Evolutionary conservation across 176 grass and related monocot genomes (phyloP).

Genomic region (Alloteropsis semialata): DNA sequence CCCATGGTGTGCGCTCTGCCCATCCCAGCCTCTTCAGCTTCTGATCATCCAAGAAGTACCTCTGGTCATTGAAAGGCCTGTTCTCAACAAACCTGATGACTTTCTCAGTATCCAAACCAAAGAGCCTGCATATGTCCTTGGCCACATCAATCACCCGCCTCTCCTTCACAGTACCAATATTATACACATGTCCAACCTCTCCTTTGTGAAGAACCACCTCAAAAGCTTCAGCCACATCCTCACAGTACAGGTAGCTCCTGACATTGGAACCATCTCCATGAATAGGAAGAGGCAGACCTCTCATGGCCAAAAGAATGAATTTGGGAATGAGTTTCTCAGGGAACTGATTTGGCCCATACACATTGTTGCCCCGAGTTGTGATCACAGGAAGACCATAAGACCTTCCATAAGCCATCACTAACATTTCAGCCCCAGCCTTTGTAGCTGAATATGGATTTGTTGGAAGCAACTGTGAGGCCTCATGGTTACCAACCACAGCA

Average conservation of each 20-base stretch:
- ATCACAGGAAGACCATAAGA: constrained; percentile 81
- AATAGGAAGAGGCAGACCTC: constrained; percentile 61
- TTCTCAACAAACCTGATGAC: constrained; percentile 64
- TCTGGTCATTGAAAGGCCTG: constrained; percentile 83
- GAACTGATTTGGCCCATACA: constrained; percentile 78
- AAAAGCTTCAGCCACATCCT: constrained; percentile 84
- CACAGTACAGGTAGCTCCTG: constrained; percentile 71
- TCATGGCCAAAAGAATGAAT: constrained; percentile 70
- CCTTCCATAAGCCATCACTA: constrained; percentile 80
- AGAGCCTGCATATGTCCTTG: constrained; percentile 66
- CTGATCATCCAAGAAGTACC: constrained; percentile 80
- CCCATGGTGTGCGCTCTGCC: constrained; percentile 63
- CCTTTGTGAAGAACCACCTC: constrained; percentile 78
- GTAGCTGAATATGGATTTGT: constrained; percentile 80
- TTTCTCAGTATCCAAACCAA: constrained; percentile 49
- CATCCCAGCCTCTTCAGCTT: constrained; percentile 82
- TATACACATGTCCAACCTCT: constrained; percentile 79
- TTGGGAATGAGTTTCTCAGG: constrained; percentile 90
- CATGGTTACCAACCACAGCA: constrained; percentile 77
- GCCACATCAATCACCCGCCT: constrained; percentile 77
- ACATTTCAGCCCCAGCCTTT: constrained; percentile 77
- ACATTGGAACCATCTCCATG: constrained; percentile 78
- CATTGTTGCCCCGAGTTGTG: constrained; percentile 80
- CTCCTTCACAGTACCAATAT: constrained; percentile 74
- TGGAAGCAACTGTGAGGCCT: constrained; percentile 71